Evolutionary conservation across 805 yeast species (phyloP), one percentile per base, ranked within the genome.

Genomic region (Wickerhamiella allomyrinae): DNA sequence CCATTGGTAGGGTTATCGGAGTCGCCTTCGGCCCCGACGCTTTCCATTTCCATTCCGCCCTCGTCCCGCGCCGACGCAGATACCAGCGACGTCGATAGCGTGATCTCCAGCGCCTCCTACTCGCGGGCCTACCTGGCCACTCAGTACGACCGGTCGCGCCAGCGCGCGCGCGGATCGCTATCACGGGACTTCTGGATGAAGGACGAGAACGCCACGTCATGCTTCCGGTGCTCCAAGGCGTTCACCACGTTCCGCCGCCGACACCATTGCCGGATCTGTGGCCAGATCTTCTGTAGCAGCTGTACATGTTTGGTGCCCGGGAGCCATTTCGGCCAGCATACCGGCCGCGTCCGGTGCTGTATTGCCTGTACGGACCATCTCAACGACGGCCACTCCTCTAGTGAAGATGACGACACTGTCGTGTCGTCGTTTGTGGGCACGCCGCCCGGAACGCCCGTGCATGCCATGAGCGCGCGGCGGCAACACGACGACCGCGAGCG

Each of bases 181-280:
- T 76, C 80, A 2, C 72, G 73, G 45, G 89, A 85, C 55, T 89
- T 85, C 57, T 89, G 98, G 98, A 79, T 89, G 84, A 85, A 87
- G 53, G 96, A 89, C 62, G 82, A 89, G 34, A 82, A 85, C 45
- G 94, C 94, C 0, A 73, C 78, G 7, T 91, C 85, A 47, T 89
- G 98, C 55, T 75, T 85, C 44, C 70, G 79, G 13, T 89, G 97
- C 59, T 83, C 80, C 43, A 70, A 76, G 42, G 73, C 75, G 3
- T 89, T 89, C 47, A 52, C 56, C 34, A 57, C 96, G 0, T 87
- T 86, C 61, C 66, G 95, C 57, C 68, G 98, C 50, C 81, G 83
- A 49, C 98, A 89, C 57, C 98, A 89, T 60, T 89, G 98, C 56
- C 66, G 98, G 41, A 77, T 89, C 27, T 89, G 98, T 61, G 98